Evolutionary conservation across 1,139 yeast species (phyloP).

Genomic region (Lodderomyces parapsilosis): DNA sequence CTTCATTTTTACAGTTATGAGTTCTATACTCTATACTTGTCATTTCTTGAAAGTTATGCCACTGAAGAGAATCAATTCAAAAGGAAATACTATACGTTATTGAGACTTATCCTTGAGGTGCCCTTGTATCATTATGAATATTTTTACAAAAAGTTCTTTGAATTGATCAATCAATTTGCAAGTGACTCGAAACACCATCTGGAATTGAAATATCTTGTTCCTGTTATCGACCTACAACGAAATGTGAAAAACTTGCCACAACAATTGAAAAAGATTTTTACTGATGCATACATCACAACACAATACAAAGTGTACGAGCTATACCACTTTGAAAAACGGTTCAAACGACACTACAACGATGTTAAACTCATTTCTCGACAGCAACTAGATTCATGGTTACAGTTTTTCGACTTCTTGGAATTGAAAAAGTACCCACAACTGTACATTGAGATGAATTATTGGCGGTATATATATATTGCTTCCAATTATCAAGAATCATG

Average conservation of each 20-base stretch:
- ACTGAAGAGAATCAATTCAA: constrained; percentile 31
- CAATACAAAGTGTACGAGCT: constrained; percentile 61
- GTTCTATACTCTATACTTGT: constrained; percentile 72
- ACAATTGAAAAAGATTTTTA: constrained; percentile 44
- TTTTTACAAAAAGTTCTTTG: constrained; percentile 43
- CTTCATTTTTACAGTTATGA: constrained; percentile 69
- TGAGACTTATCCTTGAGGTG: constrained; percentile 62
- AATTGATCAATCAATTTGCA: constrained; percentile 35
- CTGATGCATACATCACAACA: constrained; percentile 57
- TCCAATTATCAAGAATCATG: constrained; percentile 58
- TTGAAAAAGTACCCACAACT: constrained; percentile 26
- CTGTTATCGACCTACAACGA: constrained; percentile 19
- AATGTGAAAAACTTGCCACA: constrained; percentile 20
- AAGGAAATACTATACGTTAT: constrained; percentile 43
- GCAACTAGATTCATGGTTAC: constrained; percentile 58
- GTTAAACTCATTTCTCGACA: constrained; percentile 39
- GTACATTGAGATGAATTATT: constrained; percentile 46
- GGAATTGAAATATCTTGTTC: constrained; percentile 25
- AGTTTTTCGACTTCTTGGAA: constrained; percentile 59
- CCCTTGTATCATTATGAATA: constrained; percentile 79
- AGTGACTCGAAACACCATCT: neutral
- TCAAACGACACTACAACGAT: constrained; percentile 53
- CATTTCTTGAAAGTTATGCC: constrained; percentile 44
- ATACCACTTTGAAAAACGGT: constrained; percentile 59
- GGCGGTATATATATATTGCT: constrained; percentile 54